Base-by-base conservation (phyloP, 306 rosid genomes). In the Pueraria montana region DNA sequence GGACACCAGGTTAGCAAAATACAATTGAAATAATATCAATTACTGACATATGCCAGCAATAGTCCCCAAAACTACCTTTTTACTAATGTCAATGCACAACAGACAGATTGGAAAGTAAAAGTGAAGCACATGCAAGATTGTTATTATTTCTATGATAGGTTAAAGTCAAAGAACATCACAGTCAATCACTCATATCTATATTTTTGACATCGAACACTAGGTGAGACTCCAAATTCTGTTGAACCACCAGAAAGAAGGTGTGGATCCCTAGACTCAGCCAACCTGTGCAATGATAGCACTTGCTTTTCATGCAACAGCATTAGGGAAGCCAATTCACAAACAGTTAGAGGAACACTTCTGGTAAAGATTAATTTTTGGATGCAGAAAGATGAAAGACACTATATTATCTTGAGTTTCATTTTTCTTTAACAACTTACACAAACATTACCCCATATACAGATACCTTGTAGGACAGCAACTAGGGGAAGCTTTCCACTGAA, bases 401-500 rank as follows among this genome's bases (percentile, higher is more conserved):
- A 56, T 23, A 63, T 79, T 63, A 71, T 81, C 76, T 48, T 53
- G 66, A 9, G 66, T 52, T 50, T 8, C 55, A 59, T 72, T 61
- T 23, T 65, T 20, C 59, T 64, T 63, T 20, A 78, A 74, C 74
- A 72, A 76, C 78, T 82, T 20, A 73, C 67, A 56, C 71, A 77
- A 69, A 74, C 61, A 59, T 88, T 18, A 36, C 72, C 30, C 72
- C 72, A 49, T 81, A 62, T 36, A 23, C 79, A 94, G 98, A 84
- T 94, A 83, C 98, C 98, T 21, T 94, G 98, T 79, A 87, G 96
- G 85, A 94, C 98, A 76, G 98, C 98, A 53, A 92, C 87, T 80
- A 91, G 92, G 74, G 97, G 98, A 71, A 94, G 98, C 91, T 91
- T 94, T 86, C 97, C 97, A 21, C 91, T 94, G 59, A 94, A 94